phyloP scores from a whole-genome alignment of 768 basidiomycete genomes.

The Clitopilus hobsonii region DNA sequence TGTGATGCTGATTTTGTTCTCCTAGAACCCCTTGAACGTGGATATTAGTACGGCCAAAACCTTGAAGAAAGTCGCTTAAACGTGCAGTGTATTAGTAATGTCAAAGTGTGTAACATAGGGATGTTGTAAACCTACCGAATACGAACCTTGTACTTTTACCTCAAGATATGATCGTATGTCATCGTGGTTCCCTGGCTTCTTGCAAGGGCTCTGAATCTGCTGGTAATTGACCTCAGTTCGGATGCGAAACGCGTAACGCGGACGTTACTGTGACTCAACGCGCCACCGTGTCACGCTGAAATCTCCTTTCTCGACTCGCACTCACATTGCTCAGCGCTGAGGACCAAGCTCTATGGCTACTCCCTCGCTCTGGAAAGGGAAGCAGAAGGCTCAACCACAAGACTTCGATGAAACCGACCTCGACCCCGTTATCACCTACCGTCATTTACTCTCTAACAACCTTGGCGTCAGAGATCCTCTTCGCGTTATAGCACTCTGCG shows the following conservation, averaged over 20 bases:
- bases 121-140: too few species aligned
- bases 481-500: constrained; percentile 84
- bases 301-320: background rate
- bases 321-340: background rate
- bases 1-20: background rate
- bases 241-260: background rate
- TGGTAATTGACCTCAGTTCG: too few species aligned
- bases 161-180: too few species aligned
- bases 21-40: background rate
- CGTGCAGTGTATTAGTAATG: too few species aligned
- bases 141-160: too few species aligned
- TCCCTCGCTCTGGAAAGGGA: constrained; percentile 48
- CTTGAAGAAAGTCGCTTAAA: background rate
- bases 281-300: background rate
- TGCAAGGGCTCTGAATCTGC: too few species aligned
- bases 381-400: constrained; percentile 37
- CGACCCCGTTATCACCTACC: constrained; percentile 69
- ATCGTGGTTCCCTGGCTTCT: too few species aligned
- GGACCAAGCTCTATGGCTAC: constrained; percentile 2
- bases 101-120: too few species aligned
- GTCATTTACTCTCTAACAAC: constrained; percentile 66
- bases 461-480: constrained; percentile 72
- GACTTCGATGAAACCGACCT: constrained; percentile 53
- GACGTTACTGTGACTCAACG: background rate
- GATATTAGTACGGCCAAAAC: background rate